Evolutionary conservation across 2,329 filamentous ascomycete genomes (phyloP), one percentile per base, ranked within the genome.

Genomic region (Beauveria rudraprayagi): DNA sequence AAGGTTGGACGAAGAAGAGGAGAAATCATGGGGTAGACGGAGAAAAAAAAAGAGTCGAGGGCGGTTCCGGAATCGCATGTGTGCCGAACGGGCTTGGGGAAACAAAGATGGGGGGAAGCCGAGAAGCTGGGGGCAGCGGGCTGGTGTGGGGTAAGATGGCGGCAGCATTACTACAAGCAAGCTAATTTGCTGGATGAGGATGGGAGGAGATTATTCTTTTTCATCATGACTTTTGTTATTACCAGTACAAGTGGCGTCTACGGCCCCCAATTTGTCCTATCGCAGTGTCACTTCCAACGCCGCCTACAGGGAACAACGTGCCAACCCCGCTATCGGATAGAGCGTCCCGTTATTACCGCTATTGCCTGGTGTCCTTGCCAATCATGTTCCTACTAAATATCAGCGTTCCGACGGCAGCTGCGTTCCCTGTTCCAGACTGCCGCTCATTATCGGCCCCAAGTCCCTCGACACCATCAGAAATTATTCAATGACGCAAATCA

Each of bases 281-380:
- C 30, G 30, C 30, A 34, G 30, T 34, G 30, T 34, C 44, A 24
- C 7, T 8, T 47, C 11, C 19, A 22, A 22, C n/a, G 19, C 19
- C 14, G 14, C 22, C 19, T 46, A 24, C 19, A 19, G 44, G 19
- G 10, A 46, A 46, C 9, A 44, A n/a, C 10, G 17, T 19, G 7
- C 28, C 5, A 52, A 28, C 46, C 43, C 43, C 46, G 34, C 43
- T 30, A 40, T 60, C 58, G 50, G 51, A 48, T 60, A 48, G 28
- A 54, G 16, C 58, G 58, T 55, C 58, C 58, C 50, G 58, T 22
- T 54, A 55, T 60, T 60, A 19, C 56, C 56, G 58, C 50, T 60
- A 37, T 43, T 51, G 43, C 54, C 54, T 22, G 41, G 5, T 10
- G 16, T 22, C 43, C 14, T 44, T 22, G 57, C 58, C 58, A 54